Percentiles rank a stretch among this genome's conserved stretches.
Conservation (phyloP, 768 basidiomycete species). For the Coprinopsis marcescibilis region DNA sequence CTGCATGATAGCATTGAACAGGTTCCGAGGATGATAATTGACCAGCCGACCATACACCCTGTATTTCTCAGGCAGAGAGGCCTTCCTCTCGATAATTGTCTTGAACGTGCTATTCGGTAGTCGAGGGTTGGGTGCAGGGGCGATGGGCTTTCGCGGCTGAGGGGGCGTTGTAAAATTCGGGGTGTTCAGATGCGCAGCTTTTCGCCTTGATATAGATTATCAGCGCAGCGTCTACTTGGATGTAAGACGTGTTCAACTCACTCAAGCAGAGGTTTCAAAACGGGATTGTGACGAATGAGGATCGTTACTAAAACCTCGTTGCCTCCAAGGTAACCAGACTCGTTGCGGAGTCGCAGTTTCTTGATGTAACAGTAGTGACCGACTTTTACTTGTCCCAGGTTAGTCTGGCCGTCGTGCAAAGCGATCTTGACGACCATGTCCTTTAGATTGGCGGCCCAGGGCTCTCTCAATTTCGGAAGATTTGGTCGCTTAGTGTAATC, state of each 20-base stretch:
- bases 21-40: neutral
- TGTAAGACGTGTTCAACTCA: too few species aligned
- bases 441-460: slow-evolving; percentile 37
- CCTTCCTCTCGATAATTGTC: neutral
- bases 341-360: neutral
- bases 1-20: neutral
- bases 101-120: neutral
- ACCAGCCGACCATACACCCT: neutral
- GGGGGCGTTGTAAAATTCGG: too few species aligned
- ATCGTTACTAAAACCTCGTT: too few species aligned
- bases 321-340: too few species aligned
- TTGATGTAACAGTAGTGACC: neutral
- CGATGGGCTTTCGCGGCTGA: too few species aligned
- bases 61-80: neutral
- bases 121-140: too few species aligned
- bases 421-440: slow-evolving; percentile 47
- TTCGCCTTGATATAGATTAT: too few species aligned
- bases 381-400: slow-evolving; percentile 1
- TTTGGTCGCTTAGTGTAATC: slow-evolving; percentile 46
- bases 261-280: too few species aligned
- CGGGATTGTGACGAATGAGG: too few species aligned
- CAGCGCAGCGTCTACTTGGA: too few species aligned
- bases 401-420: slow-evolving; percentile 42
- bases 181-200: too few species aligned
- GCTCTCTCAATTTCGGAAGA: slow-evolving; percentile 35